phyloP scores from a whole-genome alignment of 208 protist genomes.

The Trypanosoma platydactyli region DNA sequence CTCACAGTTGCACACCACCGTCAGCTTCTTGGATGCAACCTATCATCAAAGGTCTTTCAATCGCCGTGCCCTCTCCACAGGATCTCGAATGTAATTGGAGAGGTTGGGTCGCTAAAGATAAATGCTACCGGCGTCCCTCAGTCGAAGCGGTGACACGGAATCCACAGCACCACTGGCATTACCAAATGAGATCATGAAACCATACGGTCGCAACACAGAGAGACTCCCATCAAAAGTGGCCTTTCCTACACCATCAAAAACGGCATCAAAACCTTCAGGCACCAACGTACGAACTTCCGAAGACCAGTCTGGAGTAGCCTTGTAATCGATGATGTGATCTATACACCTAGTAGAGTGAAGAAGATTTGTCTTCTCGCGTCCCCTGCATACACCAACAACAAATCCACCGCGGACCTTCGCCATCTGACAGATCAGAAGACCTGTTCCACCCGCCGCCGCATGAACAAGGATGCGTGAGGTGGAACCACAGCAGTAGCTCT shows the following conservation, averaged over 20 bases:
- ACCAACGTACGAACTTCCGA: conserved; percentile 46
- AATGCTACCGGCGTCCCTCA: conserved; percentile 65
- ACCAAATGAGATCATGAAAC: conserved; percentile 89
- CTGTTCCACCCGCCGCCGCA: conserved; percentile 86
- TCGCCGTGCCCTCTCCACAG: conserved; percentile 45
- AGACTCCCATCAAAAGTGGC: conserved; percentile 75
- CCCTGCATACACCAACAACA: conserved; percentile 88
- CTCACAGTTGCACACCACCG: conserved; percentile 41
- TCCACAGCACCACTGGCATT: conserved; percentile 88
- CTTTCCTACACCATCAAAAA: conserved; percentile 91
- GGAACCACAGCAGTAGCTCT: conserved; percentile 49
- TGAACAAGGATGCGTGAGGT: conserved; percentile 77
- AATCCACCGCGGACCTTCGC: conserved; percentile 86
- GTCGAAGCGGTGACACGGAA: conserved; percentile 53
- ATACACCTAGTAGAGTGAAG: conserved; percentile 40
- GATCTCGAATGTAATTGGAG: conserved; percentile 48
- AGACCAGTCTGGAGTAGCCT: conserved; percentile 47
- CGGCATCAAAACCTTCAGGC: conserved; percentile 69
- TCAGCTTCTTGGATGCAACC: conserved; percentile 49
- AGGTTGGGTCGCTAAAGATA: conserved; percentile 83
- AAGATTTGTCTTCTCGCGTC: conserved; percentile 65
- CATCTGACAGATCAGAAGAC: conserved; percentile 88
- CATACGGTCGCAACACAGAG: conserved; percentile 63
- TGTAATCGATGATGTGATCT: conserved; percentile 82
- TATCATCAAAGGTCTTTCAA: conserved; percentile 63